These are phyloP conservation scores for Colletotrichum sp. DNA, from an alignment of 2,329 filamentous ascomycete species.

Conservation along the genomic window DNA sequence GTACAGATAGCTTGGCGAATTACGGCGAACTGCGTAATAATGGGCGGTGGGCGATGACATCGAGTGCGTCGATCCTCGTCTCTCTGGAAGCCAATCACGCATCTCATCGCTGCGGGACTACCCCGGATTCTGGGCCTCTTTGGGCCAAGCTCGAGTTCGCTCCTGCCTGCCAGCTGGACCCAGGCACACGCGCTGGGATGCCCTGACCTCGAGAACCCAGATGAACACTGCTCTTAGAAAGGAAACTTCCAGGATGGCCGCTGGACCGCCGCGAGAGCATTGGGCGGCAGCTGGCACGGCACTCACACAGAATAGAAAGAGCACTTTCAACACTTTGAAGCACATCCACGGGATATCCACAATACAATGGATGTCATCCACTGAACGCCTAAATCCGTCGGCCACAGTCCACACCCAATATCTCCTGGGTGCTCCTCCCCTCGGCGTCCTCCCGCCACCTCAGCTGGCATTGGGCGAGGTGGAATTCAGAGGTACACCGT, in stretches of 20 bases:
- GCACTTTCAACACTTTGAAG: neutral
- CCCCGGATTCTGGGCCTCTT: slow-evolving; percentile 19
- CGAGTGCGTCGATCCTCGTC: slow-evolving; percentile 9
- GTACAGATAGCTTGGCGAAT: neutral
- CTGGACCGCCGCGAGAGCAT: neutral
- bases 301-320: neutral
- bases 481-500: neutral
- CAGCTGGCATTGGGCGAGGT: neutral
- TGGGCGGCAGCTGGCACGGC: neutral
- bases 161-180: slow-evolving; percentile 1
- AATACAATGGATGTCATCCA: neutral
- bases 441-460: neutral
- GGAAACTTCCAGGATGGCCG: neutral
- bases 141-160: neutral
- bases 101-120: neutral
- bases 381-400: neutral
- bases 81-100: neutral
- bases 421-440: neutral
- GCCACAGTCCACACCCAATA: neutral
- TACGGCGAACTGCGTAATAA: neutral
- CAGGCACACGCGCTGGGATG: neutral
- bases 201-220: neutral
- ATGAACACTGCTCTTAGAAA: neutral
- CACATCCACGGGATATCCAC: neutral
- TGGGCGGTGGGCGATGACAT: slow-evolving; percentile 21